Evolutionary conservation across 192 early-diverging fungal species (phyloP).

Genomic region (Backusella morwellensis): DNA sequence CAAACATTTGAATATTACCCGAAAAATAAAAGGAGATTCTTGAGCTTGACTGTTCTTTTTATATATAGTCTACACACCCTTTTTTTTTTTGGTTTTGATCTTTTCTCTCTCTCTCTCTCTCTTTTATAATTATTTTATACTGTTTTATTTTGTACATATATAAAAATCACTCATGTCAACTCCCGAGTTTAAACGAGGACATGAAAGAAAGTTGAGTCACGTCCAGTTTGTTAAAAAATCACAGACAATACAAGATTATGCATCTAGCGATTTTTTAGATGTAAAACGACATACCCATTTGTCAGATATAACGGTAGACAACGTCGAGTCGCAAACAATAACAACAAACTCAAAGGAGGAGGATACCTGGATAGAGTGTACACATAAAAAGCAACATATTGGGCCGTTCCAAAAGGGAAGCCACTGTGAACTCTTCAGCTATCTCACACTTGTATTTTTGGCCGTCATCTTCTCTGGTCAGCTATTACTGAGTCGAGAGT

Average conservation of each 20-base stretch:
- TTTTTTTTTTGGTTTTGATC: not conserved
- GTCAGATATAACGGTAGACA: not conserved
- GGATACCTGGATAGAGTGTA: not conserved
- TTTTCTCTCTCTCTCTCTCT: not conserved
- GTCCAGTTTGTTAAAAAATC: constrained; percentile 6
- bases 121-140: not conserved
- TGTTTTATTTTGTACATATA: not conserved
- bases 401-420: not conserved
- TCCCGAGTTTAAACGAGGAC: not conserved
- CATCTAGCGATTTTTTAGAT: not conserved
- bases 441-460: not conserved
- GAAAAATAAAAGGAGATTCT: not conserved
- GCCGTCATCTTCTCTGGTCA: not conserved
- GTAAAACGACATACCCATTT: not conserved
- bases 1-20: not conserved
- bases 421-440: not conserved
- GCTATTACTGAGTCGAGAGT: not conserved
- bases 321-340: not conserved
- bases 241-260: not conserved
- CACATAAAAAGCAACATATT: not conserved
- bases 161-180: not conserved
- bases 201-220: constrained; percentile 1
- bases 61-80: not conserved
- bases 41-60: not conserved
- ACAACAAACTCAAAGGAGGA: not conserved